Base-by-base conservation (phyloP, 805 yeast genomes). In the Starmerella asiatica region DNA sequence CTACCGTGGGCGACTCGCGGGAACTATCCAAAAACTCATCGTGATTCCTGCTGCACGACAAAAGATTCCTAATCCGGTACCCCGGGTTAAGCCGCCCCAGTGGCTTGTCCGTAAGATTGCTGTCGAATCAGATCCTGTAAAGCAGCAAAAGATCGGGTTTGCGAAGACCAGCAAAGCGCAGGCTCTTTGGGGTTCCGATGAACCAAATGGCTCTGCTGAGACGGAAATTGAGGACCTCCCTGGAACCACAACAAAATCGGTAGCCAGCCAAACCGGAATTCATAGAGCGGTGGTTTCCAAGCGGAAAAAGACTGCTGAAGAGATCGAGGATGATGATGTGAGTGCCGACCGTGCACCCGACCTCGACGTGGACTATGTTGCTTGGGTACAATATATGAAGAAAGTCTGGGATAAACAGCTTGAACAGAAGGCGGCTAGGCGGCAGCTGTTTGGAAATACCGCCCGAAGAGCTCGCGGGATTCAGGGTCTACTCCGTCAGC, bases 1-100 rank as follows among this genome's bases (percentile, higher is more conserved):
- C 56, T 91, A 91, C 56, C 69, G 77, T 46, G 95, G 84, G 52
- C 74, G 99, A 53, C 68, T 91, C 27, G 93, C 88, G 0, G 84
- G 94, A 2, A 94, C 86, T 5, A 76, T 93, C 32, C 95, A 86
- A 57, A 91, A 93, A 60, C 84, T 91, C 52, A 82, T 91, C 50
- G 80, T 95, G 0, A 88, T 91, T 49, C 99, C 99, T 2, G 99
- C 99, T 4, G 97, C 96, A 5, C 65, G 88, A 39, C 98, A 91
- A 62, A 74, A 75, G 38, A 73, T 88, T 15, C 61, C 66, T 12
- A 93, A 91, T 53, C 99, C 99, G 0, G 96, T 93, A 32, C 96
- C 96, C 4, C 67, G 96, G 50, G 88, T 93, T 5, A 72, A 73
- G 3, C 96, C 88, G 54, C 99, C 99, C 0, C 91, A 79, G 23